Base-by-base conservation (phyloP, 768 basidiomycete genomes). In the Suillus hirtellus region DNA sequence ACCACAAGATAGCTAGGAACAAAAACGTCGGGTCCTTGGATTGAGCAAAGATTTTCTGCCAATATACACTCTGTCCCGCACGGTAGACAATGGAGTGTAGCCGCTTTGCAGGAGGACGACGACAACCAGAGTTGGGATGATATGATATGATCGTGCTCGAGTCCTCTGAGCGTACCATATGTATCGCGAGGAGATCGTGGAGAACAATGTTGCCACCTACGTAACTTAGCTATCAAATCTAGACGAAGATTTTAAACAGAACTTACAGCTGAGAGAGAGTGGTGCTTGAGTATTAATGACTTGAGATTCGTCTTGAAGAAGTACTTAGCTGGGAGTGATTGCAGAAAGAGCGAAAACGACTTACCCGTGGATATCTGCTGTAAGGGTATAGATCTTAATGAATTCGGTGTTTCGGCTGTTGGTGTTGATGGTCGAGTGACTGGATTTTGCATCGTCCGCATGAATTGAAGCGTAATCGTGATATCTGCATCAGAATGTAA, bases 1-100 rank as follows among this genome's bases (percentile, higher is more conserved):
- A 85, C 86, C 86, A 87, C 27, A 87, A 70, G 8, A 82, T 72
- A 53, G 81, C 76, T 27, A 77, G 70, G 21, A 76, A 71, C 11
- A 77, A 59, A 21, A 77, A 70, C 0, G 75, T 77, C 1, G 76
- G 74, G 55, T 79, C 77, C 52, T 58, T 68, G 0, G 76, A 72
- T 59, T 67, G 68, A 0, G 14, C 44, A 15, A 77, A 77, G 46
- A 78, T 66, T 42, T 78, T 74, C 4, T 64, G 65, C 77, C 77
- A 79, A 55, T 78, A 78, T 7, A 78, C 75, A 42, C 77, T 77
- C 37, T 77, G 69, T 2, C 72, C 72, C 9, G 76, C 72, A 65
- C 77, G 64, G 49, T 74, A 71, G 2, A 75, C 66, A 42, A 79
- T 68, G 31, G 72, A 71, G 44, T 69, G 69, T 8, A 78, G 67